Evolutionary conservation across 208 protist species (phyloP), one percentile per base, ranked within the genome.

Genomic region (Trypanosoma mega): DNA sequence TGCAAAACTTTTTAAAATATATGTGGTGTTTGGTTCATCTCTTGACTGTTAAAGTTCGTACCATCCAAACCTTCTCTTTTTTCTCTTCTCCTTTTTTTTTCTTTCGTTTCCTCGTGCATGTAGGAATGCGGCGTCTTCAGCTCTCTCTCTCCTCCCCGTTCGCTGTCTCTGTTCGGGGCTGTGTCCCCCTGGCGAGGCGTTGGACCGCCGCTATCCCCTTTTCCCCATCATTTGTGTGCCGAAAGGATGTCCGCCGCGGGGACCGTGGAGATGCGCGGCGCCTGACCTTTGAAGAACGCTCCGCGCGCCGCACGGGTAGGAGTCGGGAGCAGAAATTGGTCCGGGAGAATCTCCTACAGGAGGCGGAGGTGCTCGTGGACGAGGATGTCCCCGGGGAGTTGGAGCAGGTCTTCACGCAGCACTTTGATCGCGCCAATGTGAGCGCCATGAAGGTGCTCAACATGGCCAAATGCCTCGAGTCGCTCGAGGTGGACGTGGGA

Each of bases 401-500:
- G 0, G 74, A 90, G 48, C 54, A 69, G 2, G 68, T 90, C 36
- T 92, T 77, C 51, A 61, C 49, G 23, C 73, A 84, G 31, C 64
- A 74, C 1, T 70, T 79, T 20, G 87, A 92, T 47, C 79, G 79
- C 64, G 81, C 84, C n/a, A 88, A 87, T 68, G 73, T 89, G 56
- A 80, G 69, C 44, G 78, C 85, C 29, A 87, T 92, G 80, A 91
- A 92, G 58, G 85, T 94, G 41, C 50, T 94, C 24, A 94, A 94
- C 68, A 90, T 94, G 82, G 84, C 80, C 39, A 92, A 89, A 66
- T 94, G 87, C 57, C 34, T 94, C 29, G 87, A 94, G 72, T 55
- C 80, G 56, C 69, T 92, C 6, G 80, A 92, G 37, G 71, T 87
- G 24, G 82, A 91, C 36, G 74, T 91, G 50, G 61, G 76, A 7